Evolutionary conservation across 345 rosid species (phyloP), one percentile per base, ranked within the genome.

Genomic region (Ceriops decandra): DNA sequence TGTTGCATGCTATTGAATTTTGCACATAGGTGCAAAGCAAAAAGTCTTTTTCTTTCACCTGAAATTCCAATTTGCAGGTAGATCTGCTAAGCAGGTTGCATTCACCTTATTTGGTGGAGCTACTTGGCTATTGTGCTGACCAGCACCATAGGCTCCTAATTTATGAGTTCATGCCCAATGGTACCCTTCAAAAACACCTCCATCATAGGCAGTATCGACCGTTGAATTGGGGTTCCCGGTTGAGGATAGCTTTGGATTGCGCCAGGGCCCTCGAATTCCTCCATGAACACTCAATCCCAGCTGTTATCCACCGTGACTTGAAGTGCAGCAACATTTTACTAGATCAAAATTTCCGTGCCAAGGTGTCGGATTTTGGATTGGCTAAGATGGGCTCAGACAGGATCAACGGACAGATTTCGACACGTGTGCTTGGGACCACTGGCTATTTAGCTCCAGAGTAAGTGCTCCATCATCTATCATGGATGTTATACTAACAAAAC

Each of bases 81-180:
- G 98, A 93, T 81, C 83, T 93, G 36, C 80, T 93, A 28, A 85
- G 97, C 78, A 84, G 93, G 66, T 77, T 90, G 80, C 89, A 84
- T 35, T 90, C 90, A 38, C 93, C 93, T 36, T 87, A 86, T 72
- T 75, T 93, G 72, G 97, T 88, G 74, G 90, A 90, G 72, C 82
- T 93, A 35, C 85, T 90, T 33, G 98, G 98, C 70, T 93, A 93
- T 52, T 93, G 98, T 80, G 98, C 98, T 38, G 98, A 93, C 82
- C 90, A 85, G 68, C 70, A 82, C 74, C 97, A 93, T 56, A 86
- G 98, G 69, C 82, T 93, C 60, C 80, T 93, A 0, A 68, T 93
- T 52, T 84, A 80, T 68, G 92, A 90, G 62, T 87, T 76, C 79
- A 89, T 90, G 97, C 83, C 96, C 6, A 85, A 85, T 59, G 93